Conservation (phyloP, 1,139 yeast species). For the Hyphopichia wangnamkhiaoensis region DNA sequence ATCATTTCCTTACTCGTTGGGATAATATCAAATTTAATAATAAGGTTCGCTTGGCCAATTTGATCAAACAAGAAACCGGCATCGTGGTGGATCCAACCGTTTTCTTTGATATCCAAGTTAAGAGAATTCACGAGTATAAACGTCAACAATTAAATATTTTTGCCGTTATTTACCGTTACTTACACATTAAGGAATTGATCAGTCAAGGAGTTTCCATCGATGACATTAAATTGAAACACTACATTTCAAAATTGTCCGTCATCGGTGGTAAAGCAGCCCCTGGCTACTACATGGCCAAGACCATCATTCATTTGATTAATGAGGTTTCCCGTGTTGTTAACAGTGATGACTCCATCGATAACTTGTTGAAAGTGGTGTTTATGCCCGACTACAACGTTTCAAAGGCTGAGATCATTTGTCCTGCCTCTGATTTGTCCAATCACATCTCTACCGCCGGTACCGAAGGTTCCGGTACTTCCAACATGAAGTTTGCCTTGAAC, state of each 20-base stretch:
- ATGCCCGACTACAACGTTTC: slow-evolving; percentile 93
- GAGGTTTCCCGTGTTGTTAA: slow-evolving; percentile 80
- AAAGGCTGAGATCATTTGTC: slow-evolving; percentile 87
- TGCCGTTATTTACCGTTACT: slow-evolving; percentile 82
- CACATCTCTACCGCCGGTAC: slow-evolving; percentile 99
- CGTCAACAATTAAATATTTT: slow-evolving; percentile 92
- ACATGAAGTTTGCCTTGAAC: slow-evolving; percentile 92
- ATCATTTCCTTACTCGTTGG: slow-evolving; percentile 71
- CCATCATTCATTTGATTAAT: slow-evolving; percentile 82
- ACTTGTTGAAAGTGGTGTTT: slow-evolving; percentile 80
- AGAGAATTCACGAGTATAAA: slow-evolving; percentile 93
- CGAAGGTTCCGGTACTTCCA: slow-evolving; percentile 94
- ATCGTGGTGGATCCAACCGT: slow-evolving; percentile 72
- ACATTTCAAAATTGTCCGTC: slow-evolving; percentile 74
- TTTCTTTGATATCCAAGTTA: slow-evolving; percentile 88
- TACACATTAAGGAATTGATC: slow-evolving; percentile 69
- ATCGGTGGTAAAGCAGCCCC: slow-evolving; percentile 98
- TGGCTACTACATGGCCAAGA: slow-evolving; percentile 93
- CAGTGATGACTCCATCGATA: slow-evolving; percentile 71
- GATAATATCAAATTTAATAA: slow-evolving; percentile 67
- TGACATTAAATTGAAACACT: slow-evolving; percentile 61
- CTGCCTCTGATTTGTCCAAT: slow-evolving; percentile 88
- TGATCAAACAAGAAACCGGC: slow-evolving; percentile 68
- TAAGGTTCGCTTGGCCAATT: slow-evolving; percentile 67
- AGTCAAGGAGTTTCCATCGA: slow-evolving; percentile 45